Evolutionary conservation across 139 green algal species (phyloP), one percentile per base, ranked within the genome.

Genomic region (Chlamydomonas sphaeroides): DNA sequence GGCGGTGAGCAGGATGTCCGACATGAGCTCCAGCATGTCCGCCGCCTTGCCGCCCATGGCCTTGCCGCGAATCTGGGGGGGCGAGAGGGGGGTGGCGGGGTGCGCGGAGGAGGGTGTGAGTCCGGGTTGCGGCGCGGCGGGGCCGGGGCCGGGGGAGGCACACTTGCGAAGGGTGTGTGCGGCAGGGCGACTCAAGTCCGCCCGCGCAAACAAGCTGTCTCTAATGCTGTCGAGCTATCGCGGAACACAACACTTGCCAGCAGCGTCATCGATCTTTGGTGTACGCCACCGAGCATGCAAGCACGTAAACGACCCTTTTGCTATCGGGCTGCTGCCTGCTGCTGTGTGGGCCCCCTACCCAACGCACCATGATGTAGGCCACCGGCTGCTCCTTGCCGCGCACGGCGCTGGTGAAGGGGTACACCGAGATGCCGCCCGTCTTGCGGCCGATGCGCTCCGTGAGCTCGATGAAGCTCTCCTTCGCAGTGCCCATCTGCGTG

Each of bases 371-470:
- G 70, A 98, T 26, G 80, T 97, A 96, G 1, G 92, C 88, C 28
- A 95, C 79, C 2, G 95, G 94, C 67, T 96, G 88, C 25, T 89
- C 56, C 51, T 81, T 65, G 53, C 92, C 94, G 4, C 88, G 70
- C 69, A 90, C 84, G 45, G 86, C 62, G 33, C 87, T 92, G n/a
- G 92, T 95, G 65, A 98, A 97, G 42, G 97, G 95, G 76, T 92
- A 99, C 39, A 97, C 91, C 42, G 79, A 93, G 49, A 99, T 72
- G 51, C 97, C 97, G 30, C 97, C 97, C 23, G 97, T 99, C 89
- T 98, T 98, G 81, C 95, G 92, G 17, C 95, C 97, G 84, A 99
- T 99, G 80, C 94, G 90, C 89, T 99, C 95, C 3, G 94, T 98
- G 41, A 99, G 91, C 86, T 99, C 90, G 10, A 99, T 86, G 62